Conservation (phyloP, 169 alveolate species). For the Besnoitia besnoiti region DNA sequence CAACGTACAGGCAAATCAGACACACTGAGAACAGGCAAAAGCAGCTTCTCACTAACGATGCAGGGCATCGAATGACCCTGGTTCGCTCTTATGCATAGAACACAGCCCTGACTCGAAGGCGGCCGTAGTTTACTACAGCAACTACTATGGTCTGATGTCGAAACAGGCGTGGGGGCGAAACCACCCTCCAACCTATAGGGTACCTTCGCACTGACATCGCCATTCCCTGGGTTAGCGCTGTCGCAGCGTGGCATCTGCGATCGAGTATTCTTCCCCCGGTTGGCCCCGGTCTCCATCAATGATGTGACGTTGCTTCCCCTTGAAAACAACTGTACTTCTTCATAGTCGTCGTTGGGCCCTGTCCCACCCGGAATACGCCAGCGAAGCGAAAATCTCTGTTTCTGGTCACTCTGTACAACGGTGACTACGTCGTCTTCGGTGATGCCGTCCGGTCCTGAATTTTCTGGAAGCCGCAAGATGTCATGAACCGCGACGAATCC, state of each 20-base stretch:
- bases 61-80: constrained; percentile 38
- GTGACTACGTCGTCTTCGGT: background rate
- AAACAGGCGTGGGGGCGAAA: no score
- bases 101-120: background rate
- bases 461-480: background rate
- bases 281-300: no score
- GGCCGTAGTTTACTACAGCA: background rate
- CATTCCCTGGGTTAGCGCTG: no score
- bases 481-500: background rate
- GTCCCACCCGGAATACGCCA: background rate
- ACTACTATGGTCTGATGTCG: background rate
- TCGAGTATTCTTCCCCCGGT: no score
- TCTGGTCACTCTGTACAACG: constrained; percentile 7
- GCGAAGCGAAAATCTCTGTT: constrained; percentile 15
- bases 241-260: no score
- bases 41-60: constrained; percentile 26
- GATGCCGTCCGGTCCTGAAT: background rate
- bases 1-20: background rate
- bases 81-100: background rate
- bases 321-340: background rate
- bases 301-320: no score
- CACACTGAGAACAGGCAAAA: background rate
- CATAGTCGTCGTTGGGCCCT: background rate
- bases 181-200: no score
- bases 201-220: no score